Evolutionary conservation across 371 early-diverging fungal genomes (phyloP), one percentile per base, ranked within the genome.

Genomic region (Paramicrosporidium saccamoebae): DNA sequence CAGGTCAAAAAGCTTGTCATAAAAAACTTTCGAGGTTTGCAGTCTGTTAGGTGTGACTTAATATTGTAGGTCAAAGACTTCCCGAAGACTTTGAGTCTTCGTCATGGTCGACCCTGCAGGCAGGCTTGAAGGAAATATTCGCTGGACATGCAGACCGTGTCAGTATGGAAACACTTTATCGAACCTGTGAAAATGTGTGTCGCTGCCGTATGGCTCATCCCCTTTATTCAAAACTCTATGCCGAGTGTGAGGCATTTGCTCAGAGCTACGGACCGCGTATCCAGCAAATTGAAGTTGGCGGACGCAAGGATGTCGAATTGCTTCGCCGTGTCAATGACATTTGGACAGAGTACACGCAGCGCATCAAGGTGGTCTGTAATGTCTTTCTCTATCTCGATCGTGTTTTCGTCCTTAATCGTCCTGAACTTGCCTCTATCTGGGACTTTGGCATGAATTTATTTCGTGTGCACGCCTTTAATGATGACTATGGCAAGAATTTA

Each of bases 331-430:
- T 65, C 1, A 31, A 58, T 29, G 28, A 25, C 10, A 44, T 50
- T 6, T 73, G 74, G 74, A 46, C 39, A 5, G 43, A 37, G 16
- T 58, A 64, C 33, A 54, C 61, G 26, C 47, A 52, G 33, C 55
- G 61, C 39, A 30, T 67, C 55, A 44, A 46, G 8, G 52, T 63
- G 39, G 64, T 78, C 16, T 46, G 68, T 12, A 66, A 59, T 32
- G 55, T 86, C 7, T 79, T 81, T 35, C 52, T 79, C 32, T 77
- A 77, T 30, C 44, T 86, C 17, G 86, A 86, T 42, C 62, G 86
- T 20, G 64, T 72, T 2, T 78, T 69, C 36, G 61, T 72, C 3
- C 42, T 79, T 11, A 64, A 68, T 16, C 55, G 57, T 0, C 39
- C 64, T 7, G 48, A 54, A 5, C 36, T 58, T 12, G 31, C 50